phyloP scores from a whole-genome alignment of 345 rosid genomes.

The Stellera chamaejasme region DNA sequence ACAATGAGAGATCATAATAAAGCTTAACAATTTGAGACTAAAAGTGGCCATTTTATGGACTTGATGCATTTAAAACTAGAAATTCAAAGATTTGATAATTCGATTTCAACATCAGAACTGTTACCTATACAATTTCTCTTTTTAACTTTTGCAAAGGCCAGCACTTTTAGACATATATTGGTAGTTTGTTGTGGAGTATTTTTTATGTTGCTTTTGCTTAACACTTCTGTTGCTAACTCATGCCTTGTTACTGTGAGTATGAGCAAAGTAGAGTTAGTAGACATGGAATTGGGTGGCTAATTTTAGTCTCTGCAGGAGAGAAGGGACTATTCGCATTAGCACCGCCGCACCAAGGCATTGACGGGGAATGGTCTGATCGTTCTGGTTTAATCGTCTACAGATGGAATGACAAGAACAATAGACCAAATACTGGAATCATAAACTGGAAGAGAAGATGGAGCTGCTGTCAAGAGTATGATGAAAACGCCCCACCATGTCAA shows the following conservation, averaged over 20 bases:
- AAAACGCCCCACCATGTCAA: conserved; percentile 49
- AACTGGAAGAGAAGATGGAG: conserved; percentile 59
- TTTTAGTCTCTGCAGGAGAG: conserved; percentile 27
- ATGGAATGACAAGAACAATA: conserved; percentile 40
- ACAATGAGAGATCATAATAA: too few relatives aligned
- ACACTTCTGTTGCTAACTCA: background rate
- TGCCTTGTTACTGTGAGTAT: conserved; percentile 14
- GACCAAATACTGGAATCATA: conserved; percentile 40
- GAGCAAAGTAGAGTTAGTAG: background rate
- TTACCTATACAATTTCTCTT: too few relatives aligned
- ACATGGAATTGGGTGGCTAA: background rate
- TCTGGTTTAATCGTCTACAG: conserved; percentile 53
- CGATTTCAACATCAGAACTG: too few relatives aligned
- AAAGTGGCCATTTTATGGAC: too few relatives aligned
- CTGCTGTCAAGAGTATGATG: conserved; percentile 42
- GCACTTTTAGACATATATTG: too few relatives aligned
- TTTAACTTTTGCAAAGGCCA: too few relatives aligned
- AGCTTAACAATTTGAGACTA: too few relatives aligned
- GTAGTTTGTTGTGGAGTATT: background rate
- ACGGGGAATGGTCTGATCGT: conserved; percentile 48
- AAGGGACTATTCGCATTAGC: conserved; percentile 46
- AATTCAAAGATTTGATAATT: too few relatives aligned
- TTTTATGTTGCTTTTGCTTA: background rate
- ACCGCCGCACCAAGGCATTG: conserved; percentile 63
- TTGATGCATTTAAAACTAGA: too few relatives aligned